Base-by-base conservation (phyloP, 768 basidiomycete species). In the Calocybe indica region DNA sequence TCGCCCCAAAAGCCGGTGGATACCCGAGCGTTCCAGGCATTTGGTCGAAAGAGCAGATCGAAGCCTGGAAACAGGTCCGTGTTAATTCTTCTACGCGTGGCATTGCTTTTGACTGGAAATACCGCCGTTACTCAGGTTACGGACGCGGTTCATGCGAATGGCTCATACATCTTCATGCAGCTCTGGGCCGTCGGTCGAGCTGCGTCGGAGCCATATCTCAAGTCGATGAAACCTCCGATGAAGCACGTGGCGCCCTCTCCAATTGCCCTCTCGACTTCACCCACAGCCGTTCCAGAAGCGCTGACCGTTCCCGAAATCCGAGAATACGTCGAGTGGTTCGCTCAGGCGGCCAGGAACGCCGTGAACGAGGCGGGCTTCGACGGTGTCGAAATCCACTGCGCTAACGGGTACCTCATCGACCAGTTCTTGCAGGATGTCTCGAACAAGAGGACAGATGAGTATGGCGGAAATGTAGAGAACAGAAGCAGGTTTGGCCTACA, bases 401-500 rank as follows among this genome's bases (percentile, higher is more conserved):
- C 69, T 45, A 74, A 76, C 47, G 71, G 73, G 0, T 77, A 75
- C 49, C 58, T 82, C 8, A 46, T 73, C 11, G 79, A 86, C 55
- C 81, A 86, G 58, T 85, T 87, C 68, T 50, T 81, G 7, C 79
- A 83, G 54, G 67, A 74, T 28, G 57, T 68, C n/a, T 67, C 67
- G 33, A 86, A 87, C 61, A 55, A 70, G 5, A 72, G 83, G 11
- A 78, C 73, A 6, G 85, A 88, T 58, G 64, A 72, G 39, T 90
- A 83, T 59, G 87, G 87, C 0, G 87, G 88, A 2, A 75, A 73
- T 39, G 63, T 86, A 29, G 77, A 83, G 58, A 77, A 75, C 47
- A 69, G 88, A 5, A 65, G 71, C 1, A 68, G 77, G 28, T 87
- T 89, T 58, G 56, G 62, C 0, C 62, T 83, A 6, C 79, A 83